Base-by-base conservation (phyloP, 1,284 basidiomycete species). In the Austroboletus niveus region DNA sequence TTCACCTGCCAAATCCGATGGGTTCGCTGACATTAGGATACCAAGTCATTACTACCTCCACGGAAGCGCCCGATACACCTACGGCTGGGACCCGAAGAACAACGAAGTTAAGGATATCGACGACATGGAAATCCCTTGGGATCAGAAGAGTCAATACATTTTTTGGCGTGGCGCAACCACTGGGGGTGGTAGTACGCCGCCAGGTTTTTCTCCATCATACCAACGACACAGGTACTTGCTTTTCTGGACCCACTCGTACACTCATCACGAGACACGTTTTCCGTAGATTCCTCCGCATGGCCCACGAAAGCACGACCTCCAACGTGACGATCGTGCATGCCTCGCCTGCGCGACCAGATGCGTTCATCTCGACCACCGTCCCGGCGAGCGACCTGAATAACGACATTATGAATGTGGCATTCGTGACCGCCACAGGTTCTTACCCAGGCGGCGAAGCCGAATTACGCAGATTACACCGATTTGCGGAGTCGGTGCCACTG, bases 11-110 rank as follows among this genome's bases (percentile, higher is more conserved):
- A 92, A 89, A 64, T 83, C 86, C 0, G 73, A 75, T 29, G 94
- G 94, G 0, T 98, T 88, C 67, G 75, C 82, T 53, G 94, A 98
- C 66, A 93, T 98, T 57, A 77, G 89, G 48, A 94, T 98, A 57
- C 94, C 94, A 0, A 93, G 89, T 58, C 93, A 97, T 69, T 96
- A 97, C 69, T 96, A 98, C 69, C 92, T 91, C 65, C 87, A 85
- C 12, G 86, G 86, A 49, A 92, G 87, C 11, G 75, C 80, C 52
- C 74, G 85, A 52, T 95, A 95, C 64, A 92, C 92, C 1, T 97
- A 97, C 60, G 94, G 88, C 1, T 94, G 89, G 86, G 92, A 97
- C 67, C 74, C 84, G 59, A 74, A 83, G 52, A 73, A 87, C 53
- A 86, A 85, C 62, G 82, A 82, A 2, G 76, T 86, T 1, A 10